Percentiles rank a stretch among this genome's conserved stretches.
These are phyloP conservation scores for Yamadazyma taylorii DNA, from an alignment of 1,139 yeast species.

Conservation along the genomic window DNA sequence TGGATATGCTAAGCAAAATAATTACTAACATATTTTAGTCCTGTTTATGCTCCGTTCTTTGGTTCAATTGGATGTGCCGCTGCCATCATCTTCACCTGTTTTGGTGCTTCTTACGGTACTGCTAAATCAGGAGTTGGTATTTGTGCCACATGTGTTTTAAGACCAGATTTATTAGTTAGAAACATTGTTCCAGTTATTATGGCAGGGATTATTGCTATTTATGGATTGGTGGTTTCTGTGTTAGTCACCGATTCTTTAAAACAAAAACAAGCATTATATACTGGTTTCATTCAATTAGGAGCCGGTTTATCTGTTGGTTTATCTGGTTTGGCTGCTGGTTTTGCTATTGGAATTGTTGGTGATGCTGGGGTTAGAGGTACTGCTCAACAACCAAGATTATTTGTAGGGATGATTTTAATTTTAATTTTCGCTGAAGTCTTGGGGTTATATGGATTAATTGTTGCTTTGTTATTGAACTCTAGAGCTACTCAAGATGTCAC, in stretches of 20 bases:
- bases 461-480: conserved; percentile 94
- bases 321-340: conserved; percentile 96
- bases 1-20: no score
- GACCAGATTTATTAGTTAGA: conserved; percentile 92
- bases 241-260: conserved; percentile 87
- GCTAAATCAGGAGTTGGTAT: conserved; percentile 99
- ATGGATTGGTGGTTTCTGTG: conserved; percentile 96
- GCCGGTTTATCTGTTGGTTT: conserved; percentile 98
- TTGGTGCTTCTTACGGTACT: conserved; percentile 99
- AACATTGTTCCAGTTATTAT: conserved; percentile 95
- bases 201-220: conserved; percentile 99
- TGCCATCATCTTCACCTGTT: conserved; percentile 96
- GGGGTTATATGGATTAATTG: conserved; percentile 96
- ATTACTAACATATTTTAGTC: conserved; percentile 44
- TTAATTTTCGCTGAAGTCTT: conserved; percentile 97
- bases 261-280: conserved; percentile 89
- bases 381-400: conserved; percentile 94
- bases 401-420: conserved; percentile 91
- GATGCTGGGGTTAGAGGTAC: conserved; percentile 97
- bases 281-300: conserved; percentile 97
- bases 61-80: conserved; percentile 99
- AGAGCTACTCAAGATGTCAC: conserved; percentile 91
- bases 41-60: conserved; percentile 88
- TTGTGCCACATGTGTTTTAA: conserved; percentile 95
- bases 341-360: conserved; percentile 98